Evolutionary conservation across 2,329 filamentous ascomycete genomes (phyloP), one percentile per base, ranked within the genome.

Genomic region (Leptographium lundbergii): DNA sequence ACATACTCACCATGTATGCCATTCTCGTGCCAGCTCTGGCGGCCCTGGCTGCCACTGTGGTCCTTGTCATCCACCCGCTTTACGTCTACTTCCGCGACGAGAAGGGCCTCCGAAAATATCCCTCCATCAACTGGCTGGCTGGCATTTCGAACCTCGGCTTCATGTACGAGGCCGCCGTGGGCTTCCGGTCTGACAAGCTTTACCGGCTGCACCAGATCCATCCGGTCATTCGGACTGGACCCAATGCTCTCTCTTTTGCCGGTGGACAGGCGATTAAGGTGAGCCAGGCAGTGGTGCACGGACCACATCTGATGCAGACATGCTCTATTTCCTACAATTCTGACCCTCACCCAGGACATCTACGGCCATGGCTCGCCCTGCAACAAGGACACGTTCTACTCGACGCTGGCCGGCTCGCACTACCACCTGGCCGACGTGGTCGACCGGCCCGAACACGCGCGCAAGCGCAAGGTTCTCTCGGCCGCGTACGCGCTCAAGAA

Each of bases 401-500:
- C 69, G 11, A 65, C 74, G 27, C 69, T 73, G 0, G 69, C 77
- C 0, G 77, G 78, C 3, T 72, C 73, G 0, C 78, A 81, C 65
- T 76, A 69, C 62, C 75, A 81, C 59, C 73, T 81, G 3, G 76
- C 77, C 32, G 78, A 81, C 65, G 77, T 78, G 3, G 65, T 77
- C 10, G 76, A 81, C 64, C 78, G 77, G 67, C 65, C 69, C 11
- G 77, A 81, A 9, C 79, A 82, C 61, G 71, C 74, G 2, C 70
- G 75, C 11, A 81, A 81, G 66, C 73, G 78, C 27, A 76, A 76
- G 59, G 70, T 78, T 1, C 66, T 82, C 3, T 75, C 77, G 3
- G 72, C 72, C 0, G 78, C 78, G 1, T 81, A 79, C 59, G 78
- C 78, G 0, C 64, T 78, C 57, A 78, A 78, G 67, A 80, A 80